Conservation (phyloP, 1,284 basidiomycete species). For the Cutaneotrichosporon spelunceum region DNA sequence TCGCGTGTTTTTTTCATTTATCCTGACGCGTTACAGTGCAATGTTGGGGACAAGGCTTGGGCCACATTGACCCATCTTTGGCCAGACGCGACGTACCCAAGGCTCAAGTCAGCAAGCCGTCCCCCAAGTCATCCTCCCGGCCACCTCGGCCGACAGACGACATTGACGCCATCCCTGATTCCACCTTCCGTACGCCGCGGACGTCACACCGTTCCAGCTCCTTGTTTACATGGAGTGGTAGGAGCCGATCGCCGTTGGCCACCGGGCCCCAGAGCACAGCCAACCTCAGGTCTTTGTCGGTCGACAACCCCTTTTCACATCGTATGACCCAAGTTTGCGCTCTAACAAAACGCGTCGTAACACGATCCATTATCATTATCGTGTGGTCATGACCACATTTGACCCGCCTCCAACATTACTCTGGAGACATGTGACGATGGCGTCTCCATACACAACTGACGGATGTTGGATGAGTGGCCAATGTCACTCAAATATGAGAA, state of each 20-base stretch:
- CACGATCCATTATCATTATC: not conserved
- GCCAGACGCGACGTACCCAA: not conserved
- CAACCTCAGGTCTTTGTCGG: not conserved
- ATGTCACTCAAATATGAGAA: not conserved
- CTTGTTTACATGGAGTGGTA: not conserved
- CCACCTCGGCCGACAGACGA: not conserved
- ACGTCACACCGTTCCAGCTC: not conserved
- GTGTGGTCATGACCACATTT: not conserved
- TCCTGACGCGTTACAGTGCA: not conserved
- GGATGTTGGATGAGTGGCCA: not conserved
- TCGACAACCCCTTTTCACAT: not conserved
- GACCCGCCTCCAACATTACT: not conserved
- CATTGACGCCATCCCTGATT: not conserved
- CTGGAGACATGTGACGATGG: not conserved
- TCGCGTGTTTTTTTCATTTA: not conserved
- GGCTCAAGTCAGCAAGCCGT: not conserved
- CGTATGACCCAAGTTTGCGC: not conserved
- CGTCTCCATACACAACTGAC: not conserved
- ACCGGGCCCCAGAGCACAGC: too few relatives aligned
- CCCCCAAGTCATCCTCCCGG: not conserved
- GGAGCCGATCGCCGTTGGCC: not conserved
- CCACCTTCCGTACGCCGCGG: not conserved
- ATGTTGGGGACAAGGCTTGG: not conserved
- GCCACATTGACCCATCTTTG: not conserved
- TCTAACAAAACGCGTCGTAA: not conserved